Evolutionary conservation across 1,139 yeast genomes (phyloP).

Genomic region (Scheffersomyces parashehatae): DNA sequence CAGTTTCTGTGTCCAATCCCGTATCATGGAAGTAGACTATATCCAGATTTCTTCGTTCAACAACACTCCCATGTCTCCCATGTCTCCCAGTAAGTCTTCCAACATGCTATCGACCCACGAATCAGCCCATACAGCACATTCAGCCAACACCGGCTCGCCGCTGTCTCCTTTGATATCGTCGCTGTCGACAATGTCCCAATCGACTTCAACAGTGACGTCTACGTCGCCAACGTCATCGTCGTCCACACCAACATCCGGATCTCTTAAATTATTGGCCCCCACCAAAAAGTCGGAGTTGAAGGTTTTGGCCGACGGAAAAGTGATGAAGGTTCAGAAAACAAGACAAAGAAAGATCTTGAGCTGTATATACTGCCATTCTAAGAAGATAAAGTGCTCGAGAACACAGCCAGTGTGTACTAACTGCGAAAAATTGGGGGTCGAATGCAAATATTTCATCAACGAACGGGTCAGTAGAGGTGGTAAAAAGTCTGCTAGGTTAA

Average conservation of each 20-base stretch:
- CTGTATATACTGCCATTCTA: slow-evolving; percentile 62
- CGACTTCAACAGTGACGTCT: background rate
- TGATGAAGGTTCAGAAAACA: slow-evolving; percentile 57
- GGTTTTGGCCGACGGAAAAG: slow-evolving; percentile 45
- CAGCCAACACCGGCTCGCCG: no score
- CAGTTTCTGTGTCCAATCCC: background rate
- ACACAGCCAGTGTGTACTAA: slow-evolving; percentile 49
- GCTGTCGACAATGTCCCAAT: no score
- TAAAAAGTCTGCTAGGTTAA: slow-evolving; percentile 24
- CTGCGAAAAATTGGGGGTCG: slow-evolving; percentile 44
- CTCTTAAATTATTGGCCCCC: background rate
- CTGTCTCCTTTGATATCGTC: no score
- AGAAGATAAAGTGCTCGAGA: slow-evolving; percentile 61
- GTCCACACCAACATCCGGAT: background rate
- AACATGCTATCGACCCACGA: no score
- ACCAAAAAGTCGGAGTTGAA: slow-evolving; percentile 10
- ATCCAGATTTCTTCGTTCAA: background rate
- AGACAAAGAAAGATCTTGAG: slow-evolving; percentile 58
- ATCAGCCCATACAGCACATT: no score
- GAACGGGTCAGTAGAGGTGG: slow-evolving; percentile 55
- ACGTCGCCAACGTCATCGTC: background rate
- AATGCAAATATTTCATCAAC: slow-evolving; percentile 57
- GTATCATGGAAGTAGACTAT: slow-evolving; percentile 1
- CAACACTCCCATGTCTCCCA: no score
- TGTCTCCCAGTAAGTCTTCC: no score